phyloP scores from a whole-genome alignment of 2,329 filamentous ascomycete genomes.

The Paradendryphiella salina region DNA sequence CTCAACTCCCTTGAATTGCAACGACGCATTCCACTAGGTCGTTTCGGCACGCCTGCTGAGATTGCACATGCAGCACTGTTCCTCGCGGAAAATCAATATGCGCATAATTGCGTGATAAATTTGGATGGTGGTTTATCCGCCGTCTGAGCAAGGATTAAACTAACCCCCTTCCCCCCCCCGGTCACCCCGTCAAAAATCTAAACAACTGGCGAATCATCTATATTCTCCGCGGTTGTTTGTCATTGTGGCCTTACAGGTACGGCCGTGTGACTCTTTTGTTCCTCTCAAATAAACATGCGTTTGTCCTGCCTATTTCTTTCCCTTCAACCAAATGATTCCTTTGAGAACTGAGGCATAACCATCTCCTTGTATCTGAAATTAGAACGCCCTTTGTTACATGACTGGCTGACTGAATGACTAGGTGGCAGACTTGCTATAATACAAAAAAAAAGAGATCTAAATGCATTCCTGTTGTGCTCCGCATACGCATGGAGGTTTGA shows the following conservation, averaged over 20 bases:
- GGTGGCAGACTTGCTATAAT: constrained; percentile 16
- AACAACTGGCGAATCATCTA: background rate
- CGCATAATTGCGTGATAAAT: constrained; percentile 84
- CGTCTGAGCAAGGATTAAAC: constrained; percentile 23
- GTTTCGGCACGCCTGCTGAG: constrained; percentile 70
- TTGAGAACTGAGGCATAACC: constrained; percentile 19
- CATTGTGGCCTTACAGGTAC: constrained; percentile 4
- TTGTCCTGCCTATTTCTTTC: background rate
- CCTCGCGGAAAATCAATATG: constrained; percentile 75
- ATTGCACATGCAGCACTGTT: constrained; percentile 83
- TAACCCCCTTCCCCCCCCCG: no score
- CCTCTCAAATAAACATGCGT: background rate
- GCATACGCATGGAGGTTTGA: background rate
- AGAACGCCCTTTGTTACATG: constrained; percentile 17
- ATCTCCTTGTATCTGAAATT: constrained; percentile 1
- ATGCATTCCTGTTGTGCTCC: constrained; percentile 1
- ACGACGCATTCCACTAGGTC: constrained; percentile 63
- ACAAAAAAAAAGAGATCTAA: constrained; percentile 13
- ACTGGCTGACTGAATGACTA: constrained; percentile 8
- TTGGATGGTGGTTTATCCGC: constrained; percentile 83
- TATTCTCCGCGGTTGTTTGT: background rate
- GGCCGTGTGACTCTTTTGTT: background rate
- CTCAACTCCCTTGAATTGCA: constrained; percentile 41
- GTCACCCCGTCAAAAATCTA: background rate
- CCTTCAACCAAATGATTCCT: constrained; percentile 5